These are phyloP conservation scores for Proliferodiscus dingleyae DNA, from an alignment of 2,329 filamentous ascomycete genomes.

Conservation along the genomic window DNA sequence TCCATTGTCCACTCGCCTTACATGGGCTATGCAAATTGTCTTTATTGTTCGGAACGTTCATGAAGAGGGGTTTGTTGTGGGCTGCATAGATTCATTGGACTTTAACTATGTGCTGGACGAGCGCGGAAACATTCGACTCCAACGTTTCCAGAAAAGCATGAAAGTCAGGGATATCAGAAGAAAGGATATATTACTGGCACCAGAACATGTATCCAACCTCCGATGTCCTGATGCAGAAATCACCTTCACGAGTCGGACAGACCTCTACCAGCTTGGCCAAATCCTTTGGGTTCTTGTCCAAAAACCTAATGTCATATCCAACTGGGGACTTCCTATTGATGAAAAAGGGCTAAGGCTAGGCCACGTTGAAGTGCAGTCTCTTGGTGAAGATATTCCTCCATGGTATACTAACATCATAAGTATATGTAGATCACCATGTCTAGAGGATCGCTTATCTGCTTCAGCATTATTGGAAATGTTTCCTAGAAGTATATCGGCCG, in stretches of 20 bases:
- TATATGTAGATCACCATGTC: neutral
- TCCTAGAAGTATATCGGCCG: neutral
- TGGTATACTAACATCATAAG: neutral
- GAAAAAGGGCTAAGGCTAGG: neutral
- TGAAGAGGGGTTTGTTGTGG: neutral
- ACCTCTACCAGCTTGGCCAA: neutral
- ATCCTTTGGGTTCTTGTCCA: neutral
- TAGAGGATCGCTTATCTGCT: neutral
- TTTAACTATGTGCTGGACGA: neutral
- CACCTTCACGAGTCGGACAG: neutral
- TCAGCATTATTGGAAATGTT: neutral
- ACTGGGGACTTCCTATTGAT: neutral
- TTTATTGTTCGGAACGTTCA: neutral
- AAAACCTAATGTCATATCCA: neutral
- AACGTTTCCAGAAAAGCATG: neutral
- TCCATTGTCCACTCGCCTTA: neutral
- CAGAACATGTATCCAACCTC: neutral
- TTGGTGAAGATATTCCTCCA: neutral
- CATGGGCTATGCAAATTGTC: neutral
- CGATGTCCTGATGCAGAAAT: neutral
- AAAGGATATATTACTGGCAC: neutral
- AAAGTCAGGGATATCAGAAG: neutral
- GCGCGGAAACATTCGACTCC: neutral
- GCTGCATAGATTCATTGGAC: neutral
- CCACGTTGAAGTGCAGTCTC: neutral